These are phyloP conservation scores for Naganishia friedmannii DNA, from an alignment of 768 basidiomycete species.

Conservation along the genomic window DNA sequence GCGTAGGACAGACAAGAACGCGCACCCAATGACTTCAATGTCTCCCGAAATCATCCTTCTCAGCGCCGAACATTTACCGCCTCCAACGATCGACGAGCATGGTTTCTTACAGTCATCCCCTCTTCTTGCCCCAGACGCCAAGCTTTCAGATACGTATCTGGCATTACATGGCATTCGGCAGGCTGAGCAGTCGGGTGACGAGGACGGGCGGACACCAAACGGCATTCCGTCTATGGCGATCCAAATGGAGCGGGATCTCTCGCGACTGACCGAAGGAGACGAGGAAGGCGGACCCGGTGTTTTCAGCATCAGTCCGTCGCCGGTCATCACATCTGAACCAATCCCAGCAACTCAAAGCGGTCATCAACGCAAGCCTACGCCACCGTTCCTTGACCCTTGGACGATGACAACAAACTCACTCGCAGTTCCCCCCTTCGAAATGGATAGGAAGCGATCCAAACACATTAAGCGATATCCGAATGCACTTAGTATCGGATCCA, in stretches of 20 bases:
- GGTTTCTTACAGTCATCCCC: constrained; percentile 15
- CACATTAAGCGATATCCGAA: not conserved
- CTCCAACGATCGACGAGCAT: constrained; percentile 7
- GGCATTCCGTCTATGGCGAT: not conserved
- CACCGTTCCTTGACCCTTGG: not conserved
- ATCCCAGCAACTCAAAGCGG: not conserved
- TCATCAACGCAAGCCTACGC: not conserved
- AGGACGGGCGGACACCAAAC: too few relatives aligned
- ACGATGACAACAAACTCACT: not conserved
- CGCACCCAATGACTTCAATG: not conserved
- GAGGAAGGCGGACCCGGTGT: not conserved
- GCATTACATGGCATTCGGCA: constrained; percentile 1
- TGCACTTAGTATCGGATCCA: constrained; percentile 11
- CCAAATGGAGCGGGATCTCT: constrained; percentile 13
- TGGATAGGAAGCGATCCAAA: not conserved
- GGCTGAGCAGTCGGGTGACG: not conserved
- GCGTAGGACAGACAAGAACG: not conserved
- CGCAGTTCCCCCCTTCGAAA: not conserved
- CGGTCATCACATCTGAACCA: not conserved
- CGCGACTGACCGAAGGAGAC: constrained; percentile 5
- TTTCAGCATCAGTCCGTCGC: not conserved
- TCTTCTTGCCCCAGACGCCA: not conserved
- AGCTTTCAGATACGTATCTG: not conserved
- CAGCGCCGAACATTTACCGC: constrained; percentile 16
- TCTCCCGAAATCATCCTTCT: constrained; percentile 7